phyloP scores from a whole-genome alignment of 2,329 filamentous ascomycete species.

The Aspergillus sp. region DNA sequence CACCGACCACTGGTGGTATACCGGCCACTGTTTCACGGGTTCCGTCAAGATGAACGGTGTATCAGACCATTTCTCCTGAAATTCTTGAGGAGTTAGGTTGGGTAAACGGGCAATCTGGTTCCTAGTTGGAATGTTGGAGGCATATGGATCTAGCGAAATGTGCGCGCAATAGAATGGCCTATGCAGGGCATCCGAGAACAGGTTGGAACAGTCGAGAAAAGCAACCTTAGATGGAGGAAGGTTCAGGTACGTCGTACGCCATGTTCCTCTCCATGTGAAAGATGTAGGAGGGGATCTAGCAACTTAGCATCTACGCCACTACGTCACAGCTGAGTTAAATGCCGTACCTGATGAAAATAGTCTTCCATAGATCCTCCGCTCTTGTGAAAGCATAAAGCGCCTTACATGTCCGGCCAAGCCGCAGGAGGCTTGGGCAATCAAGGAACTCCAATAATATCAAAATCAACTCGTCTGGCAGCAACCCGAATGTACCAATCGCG shows the following conservation, averaged over 20 bases:
- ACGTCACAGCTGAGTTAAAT: background rate
- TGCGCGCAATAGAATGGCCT: slow-evolving; percentile 89
- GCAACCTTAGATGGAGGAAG: slow-evolving; percentile 59
- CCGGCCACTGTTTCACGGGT: slow-evolving; percentile 81
- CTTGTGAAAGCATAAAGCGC: slow-evolving; percentile 84
- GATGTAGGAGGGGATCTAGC: slow-evolving; percentile 36
- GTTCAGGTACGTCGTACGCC: slow-evolving; percentile 77
- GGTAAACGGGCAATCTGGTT: slow-evolving; percentile 75
- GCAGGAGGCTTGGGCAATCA: slow-evolving; percentile 64
- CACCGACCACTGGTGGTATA: slow-evolving; percentile 74
- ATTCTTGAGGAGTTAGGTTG: slow-evolving; percentile 73
- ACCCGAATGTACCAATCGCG: slow-evolving; percentile 67
- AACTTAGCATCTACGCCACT: slow-evolving; percentile 23
- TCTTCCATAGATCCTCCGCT: slow-evolving; percentile 87
- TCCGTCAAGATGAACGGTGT: slow-evolving; percentile 84
- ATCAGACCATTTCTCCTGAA: slow-evolving; percentile 74
- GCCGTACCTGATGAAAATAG: slow-evolving; percentile 75
- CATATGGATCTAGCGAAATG: slow-evolving; percentile 68
- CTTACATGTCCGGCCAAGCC: slow-evolving; percentile 77
- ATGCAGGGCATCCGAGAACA: slow-evolving; percentile 90
- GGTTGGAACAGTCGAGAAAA: slow-evolving; percentile 70
- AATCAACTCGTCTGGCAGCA: slow-evolving; percentile 80
- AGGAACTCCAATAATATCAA: slow-evolving; percentile 76
- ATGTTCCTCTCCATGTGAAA: slow-evolving; percentile 78
- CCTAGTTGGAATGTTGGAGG: slow-evolving; percentile 68